phyloP scores from a whole-genome alignment of 2,329 filamentous ascomycete species.

The Aspergillus pseudoviridinutans region DNA sequence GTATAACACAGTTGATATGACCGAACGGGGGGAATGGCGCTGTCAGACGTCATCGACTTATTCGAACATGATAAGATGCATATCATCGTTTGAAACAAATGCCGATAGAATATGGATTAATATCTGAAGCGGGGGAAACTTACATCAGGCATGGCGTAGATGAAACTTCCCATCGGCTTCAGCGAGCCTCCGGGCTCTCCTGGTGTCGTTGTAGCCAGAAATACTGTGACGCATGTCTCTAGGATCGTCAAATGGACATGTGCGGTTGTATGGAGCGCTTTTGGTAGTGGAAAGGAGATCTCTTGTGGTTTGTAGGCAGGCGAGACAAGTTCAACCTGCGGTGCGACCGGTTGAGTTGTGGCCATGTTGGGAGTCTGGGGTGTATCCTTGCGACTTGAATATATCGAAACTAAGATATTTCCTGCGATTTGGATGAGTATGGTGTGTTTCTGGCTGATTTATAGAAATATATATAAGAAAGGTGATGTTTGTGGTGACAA shows the following conservation, averaged over 20 bases:
- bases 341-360: slow-evolving; percentile 6
- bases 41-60: slow-evolving; percentile 18
- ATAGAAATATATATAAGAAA: background rate
- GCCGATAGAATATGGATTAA: background rate
- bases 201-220: slow-evolving; percentile 52
- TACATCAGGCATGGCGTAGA: slow-evolving; percentile 91
- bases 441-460: background rate
- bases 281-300: slow-evolving; percentile 56
- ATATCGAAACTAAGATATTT: background rate
- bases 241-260: slow-evolving; percentile 57
- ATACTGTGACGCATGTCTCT: slow-evolving; percentile 51
- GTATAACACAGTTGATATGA: slow-evolving; percentile 73
- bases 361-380: slow-evolving; percentile 9
- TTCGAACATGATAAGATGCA: background rate
- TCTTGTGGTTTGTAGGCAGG: slow-evolving; percentile 45
- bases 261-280: slow-evolving; percentile 53
- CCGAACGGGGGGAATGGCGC: slow-evolving; percentile 48
- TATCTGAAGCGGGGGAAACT: slow-evolving; percentile 20
- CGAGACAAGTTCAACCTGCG: slow-evolving; percentile 16
- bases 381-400: background rate
- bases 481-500: background rate
- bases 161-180: slow-evolving; percentile 75
- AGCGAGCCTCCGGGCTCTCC: slow-evolving; percentile 37
- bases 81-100: background rate
- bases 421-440: background rate